Base-by-base conservation (phyloP, 2,329 filamentous ascomycete species). In the Diaporthe citri region DNA sequence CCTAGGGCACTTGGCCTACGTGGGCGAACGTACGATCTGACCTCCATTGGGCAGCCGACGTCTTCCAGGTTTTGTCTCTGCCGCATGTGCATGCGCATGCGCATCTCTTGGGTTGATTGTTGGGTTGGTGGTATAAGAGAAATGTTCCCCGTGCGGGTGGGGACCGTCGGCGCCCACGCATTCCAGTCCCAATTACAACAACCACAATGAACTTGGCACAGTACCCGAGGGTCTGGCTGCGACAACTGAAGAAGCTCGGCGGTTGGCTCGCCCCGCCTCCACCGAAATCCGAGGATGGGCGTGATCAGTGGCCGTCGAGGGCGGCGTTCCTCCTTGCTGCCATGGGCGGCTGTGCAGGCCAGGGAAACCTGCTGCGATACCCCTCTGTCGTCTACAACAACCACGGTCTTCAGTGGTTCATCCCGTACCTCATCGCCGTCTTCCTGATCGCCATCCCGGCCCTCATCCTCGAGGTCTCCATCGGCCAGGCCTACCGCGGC, bases 401-500 rank as follows among this genome's bases (percentile, higher is more conserved):
- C 79, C 85, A 89, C 73, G 89, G 89, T 3, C 82, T 90, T 8
- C 89, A 91, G 78, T 91, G 89, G 89, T 91, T 90, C 80, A 87
- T 91, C 25, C 89, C 89, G 0, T 91, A 91, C 76, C 79, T 90
- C 6, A 82, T 90, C 73, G 87, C 88, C 8, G 85, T 91, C 22
- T 87, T 89, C 74, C 80, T 90, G 15, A 85, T 91, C 74, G 89
- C 89, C 51, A 90, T 91, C 59, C 89, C 89, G 0, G 85, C 87
- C 0, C 84, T 91, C 51, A 85, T 90, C 17, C 85, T 90, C 31
- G 89, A 91, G 79, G 89, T 91, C 69, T 93, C 93, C 71, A 95
- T 94, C 71, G 95, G 95, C 62, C 93, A 90, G 78, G 88, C 89
- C 6, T 90, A 90, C 78, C 88, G 88, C 17, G 88, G 88, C 52